Base-by-base conservation (phyloP, 1,284 basidiomycete species). In the Austroboletus novae-zelandiae region DNA sequence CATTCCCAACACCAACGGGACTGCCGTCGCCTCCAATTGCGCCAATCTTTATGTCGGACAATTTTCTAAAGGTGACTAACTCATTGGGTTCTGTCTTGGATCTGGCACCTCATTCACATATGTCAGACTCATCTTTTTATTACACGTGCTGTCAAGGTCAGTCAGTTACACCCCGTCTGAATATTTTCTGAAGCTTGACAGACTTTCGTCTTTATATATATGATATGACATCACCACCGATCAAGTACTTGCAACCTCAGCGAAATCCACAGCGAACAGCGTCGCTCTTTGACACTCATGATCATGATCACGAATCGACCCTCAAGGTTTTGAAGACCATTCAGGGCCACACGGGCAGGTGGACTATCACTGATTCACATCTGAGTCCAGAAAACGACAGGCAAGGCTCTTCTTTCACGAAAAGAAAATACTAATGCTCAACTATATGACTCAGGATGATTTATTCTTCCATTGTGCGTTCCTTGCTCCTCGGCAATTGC, bases 291-390 rank as follows among this genome's bases (percentile, higher is more conserved):
- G 45, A 59, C 34, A 54, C 62, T 17, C 47, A 52, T 13, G 68
- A 73, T 44, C 61, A 65, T 15, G 74, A 76, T 40, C 76, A 89
- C 40, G 64, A 78, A 52, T 85, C 88, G 0, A 84, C 78, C 17
- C 80, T 96, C 78, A 84, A 84, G 56, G 73, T 86, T 32, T 79
- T 86, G 59, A 93, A 94, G 67, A 83, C 81, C 0, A 89, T 96
- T 45, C 78, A 84, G 62, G 94, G 91, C 1, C 72, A 79, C 46
- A 75, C 81, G 31, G 89, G 89, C 9, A 74, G 81, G 31, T 97
- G 94, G 94, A 96, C 94, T 0, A 89, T 97, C 49, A 96, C 94
- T 3, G 96, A 99, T 70, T 94, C 93, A 13, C 93, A 98, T 68
- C 74, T 97, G 10, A 93, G 90, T 53, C 89, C 89, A 5, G 87